phyloP scores from a whole-genome alignment of 2,329 filamentous ascomycete species.

The Biscogniauxia mediterranea region DNA sequence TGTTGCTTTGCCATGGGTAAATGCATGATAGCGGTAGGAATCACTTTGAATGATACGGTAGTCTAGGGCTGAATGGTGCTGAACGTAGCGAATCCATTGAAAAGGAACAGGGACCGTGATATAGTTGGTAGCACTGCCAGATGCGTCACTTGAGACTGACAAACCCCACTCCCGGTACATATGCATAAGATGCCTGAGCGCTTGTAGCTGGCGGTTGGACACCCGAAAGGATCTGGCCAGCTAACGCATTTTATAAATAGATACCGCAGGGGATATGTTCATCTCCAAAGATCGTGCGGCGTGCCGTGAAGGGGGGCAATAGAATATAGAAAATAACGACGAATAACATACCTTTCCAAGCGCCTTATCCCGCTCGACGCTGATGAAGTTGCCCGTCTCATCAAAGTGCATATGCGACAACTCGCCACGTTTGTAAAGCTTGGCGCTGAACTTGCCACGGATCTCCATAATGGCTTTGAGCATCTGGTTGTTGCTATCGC shows the following conservation, averaged over 20 bases:
- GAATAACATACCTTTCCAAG: conserved; percentile 68
- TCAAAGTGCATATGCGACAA: conserved; percentile 80
- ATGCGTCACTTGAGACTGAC: background rate
- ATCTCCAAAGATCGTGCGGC: conserved; percentile 1
- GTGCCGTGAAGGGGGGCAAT: conserved; percentile 9
- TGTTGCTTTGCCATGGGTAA: background rate
- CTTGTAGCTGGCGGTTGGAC: background rate
- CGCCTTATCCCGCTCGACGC: conserved; percentile 81
- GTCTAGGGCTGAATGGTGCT: background rate
- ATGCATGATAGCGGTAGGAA: background rate
- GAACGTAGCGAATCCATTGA: background rate
- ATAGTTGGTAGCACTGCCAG: background rate
- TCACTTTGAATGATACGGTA: background rate
- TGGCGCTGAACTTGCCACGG: conserved; percentile 85
- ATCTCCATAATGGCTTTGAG: conserved; percentile 94
- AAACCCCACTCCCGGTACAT: background rate
- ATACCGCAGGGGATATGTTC: conserved; percentile 5
- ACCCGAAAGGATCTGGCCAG: background rate
- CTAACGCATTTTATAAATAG: conserved; percentile 6
- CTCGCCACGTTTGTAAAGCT: conserved; percentile 80
- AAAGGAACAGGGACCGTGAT: background rate
- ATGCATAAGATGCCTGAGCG: background rate
- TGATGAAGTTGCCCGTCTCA: conserved; percentile 78
- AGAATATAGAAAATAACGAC: conserved; percentile 14
- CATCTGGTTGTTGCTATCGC: conserved; percentile 98